These are phyloP conservation scores for Boletellus deceptivus DNA, from an alignment of 1,284 basidiomycete genomes.

Conservation along the genomic window DNA sequence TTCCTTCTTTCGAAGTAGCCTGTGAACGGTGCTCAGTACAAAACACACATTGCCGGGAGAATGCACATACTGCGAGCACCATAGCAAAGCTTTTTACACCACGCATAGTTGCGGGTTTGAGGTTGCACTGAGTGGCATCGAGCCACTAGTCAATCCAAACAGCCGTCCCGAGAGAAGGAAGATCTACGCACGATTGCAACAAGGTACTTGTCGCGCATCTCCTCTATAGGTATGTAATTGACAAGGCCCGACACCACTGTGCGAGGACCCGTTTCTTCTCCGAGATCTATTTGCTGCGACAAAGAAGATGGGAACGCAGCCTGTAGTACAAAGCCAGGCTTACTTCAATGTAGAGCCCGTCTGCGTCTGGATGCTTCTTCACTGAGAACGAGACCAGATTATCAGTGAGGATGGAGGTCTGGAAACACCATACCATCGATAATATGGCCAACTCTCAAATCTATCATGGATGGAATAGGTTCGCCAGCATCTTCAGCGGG, in stretches of 20 bases:
- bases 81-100: conserved; percentile 96
- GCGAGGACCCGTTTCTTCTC: conserved; percentile 88
- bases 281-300: conserved; percentile 86
- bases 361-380: conserved; percentile 91
- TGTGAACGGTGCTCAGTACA: conserved; percentile 30
- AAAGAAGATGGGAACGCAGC: not conserved
- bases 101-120: conserved; percentile 95
- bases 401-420: not conserved
- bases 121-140: conserved; percentile 64
- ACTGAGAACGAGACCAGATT: conserved; percentile 47
- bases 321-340: conserved; percentile 8
- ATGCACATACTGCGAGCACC: conserved; percentile 78
- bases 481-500: conserved; percentile 66
- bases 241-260: conserved; percentile 95
- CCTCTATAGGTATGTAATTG: conserved; percentile 90
- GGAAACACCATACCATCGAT: conserved; percentile 68
- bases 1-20: conserved; percentile 87
- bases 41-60: not conserved
- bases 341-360: conserved; percentile 88
- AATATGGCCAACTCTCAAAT: conserved; percentile 88
- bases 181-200: conserved; percentile 73
- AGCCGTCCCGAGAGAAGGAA: not conserved
- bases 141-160: not conserved
- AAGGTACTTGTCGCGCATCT: conserved; percentile 84
- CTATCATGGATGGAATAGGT: conserved; percentile 90